Base-by-base conservation (phyloP, 768 basidiomycete genomes). In the Lactarius sanguifluus region DNA sequence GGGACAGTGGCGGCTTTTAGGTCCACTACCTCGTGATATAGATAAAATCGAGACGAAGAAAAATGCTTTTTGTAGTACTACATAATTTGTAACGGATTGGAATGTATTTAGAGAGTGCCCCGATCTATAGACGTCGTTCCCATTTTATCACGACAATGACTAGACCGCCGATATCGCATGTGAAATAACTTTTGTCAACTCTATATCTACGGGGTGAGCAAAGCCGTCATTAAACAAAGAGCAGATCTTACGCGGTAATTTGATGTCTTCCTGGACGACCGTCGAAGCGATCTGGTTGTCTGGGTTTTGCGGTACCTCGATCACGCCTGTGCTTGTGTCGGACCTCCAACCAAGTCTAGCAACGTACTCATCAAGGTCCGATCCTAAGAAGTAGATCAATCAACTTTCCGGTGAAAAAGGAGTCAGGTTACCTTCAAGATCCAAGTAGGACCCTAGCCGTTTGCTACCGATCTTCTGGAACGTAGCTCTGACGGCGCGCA, bases 251-350 rank as follows among this genome's bases (percentile, higher is more conserved):
- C 92, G 92, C 65, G 88, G 85, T 69, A 94, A 80, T 75, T 87
- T 89, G 72, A 94, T 88, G 71, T 81, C 85, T 77, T 94, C 92
- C 75, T 91, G 91, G 30, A 93, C 89, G 58, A 94, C 83, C 1
- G 90, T 89, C 0, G 92, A 90, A 72, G 90, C 87, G 71, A 94
- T 91, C 72, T 92, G 91, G 76, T 94, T 94, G 77, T 94, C 92
- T 16, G 89, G 88, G 76, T 94, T 94, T 54, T 87, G 83, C 28
- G 93, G 92, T 62, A 94, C 80, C 18, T 76, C 79, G 60, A 93
- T 81, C n/a, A 87, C 83, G 8, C 82, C 82, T 1, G 80, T 81
- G 18, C 81, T 76, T 18, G 77, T 71, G 64, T 91, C 84, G 47
- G 84, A 68, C 23, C 79, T 76, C 92, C 92, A 94, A 25, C 86